A percentile compares a stretch with the other conserved stretches of the same genome.
Conservation (phyloP, 208 protist species). For the Wallacemonas rigidus region DNA sequence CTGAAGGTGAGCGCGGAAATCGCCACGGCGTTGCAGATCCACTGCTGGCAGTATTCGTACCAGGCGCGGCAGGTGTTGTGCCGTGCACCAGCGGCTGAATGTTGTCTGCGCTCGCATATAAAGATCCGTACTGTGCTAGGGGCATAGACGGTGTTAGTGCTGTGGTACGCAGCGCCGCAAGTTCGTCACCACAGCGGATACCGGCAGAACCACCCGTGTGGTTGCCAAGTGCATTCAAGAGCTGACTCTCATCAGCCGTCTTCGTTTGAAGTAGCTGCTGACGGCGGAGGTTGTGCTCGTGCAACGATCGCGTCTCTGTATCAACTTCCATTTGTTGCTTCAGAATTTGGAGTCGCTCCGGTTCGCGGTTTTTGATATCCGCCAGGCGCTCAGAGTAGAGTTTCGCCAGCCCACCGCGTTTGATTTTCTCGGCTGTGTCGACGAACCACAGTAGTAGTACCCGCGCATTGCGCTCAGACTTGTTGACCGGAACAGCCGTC, state of each 20-base stretch:
- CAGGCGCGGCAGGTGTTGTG: neutral
- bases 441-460: slow-evolving; percentile 28
- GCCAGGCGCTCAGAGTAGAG: slow-evolving; percentile 39
- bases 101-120: neutral
- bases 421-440: slow-evolving; percentile 30
- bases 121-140: slow-evolving; percentile 1
- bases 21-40: neutral
- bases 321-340: slow-evolving; percentile 40
- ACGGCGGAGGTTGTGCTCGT: slow-evolving; percentile 12
- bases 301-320: neutral
- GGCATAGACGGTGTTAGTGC: slow-evolving; percentile 1
- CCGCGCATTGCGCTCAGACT: slow-evolving; percentile 16
- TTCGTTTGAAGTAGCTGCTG: slow-evolving; percentile 12
- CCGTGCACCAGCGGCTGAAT: neutral
- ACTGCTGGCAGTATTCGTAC: neutral
- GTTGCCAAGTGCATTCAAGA: slow-evolving; percentile 1
- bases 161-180: neutral
- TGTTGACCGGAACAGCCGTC: slow-evolving; percentile 23
- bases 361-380: slow-evolving; percentile 35
- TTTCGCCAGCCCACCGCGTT: slow-evolving; percentile 23
- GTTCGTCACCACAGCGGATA: neutral
- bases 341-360: slow-evolving; percentile 33
- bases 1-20: slow-evolving; percentile 39
- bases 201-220: neutral
- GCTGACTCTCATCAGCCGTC: slow-evolving; percentile 28